Evolutionary conservation across 306 rosid species (phyloP).

Genomic region (Citrullus amarus): DNA sequence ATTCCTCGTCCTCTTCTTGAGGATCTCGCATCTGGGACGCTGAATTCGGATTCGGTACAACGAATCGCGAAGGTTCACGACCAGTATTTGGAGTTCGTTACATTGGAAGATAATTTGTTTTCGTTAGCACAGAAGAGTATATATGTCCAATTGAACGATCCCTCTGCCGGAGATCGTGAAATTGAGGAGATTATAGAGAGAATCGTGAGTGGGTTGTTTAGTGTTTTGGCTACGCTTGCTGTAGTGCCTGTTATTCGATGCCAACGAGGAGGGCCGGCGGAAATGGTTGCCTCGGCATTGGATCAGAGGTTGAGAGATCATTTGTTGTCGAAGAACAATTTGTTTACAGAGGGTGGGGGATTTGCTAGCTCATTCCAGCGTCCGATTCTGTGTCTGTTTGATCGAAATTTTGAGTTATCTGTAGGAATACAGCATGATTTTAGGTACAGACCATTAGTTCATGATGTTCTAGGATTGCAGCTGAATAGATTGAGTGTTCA

Average conservation of each 20-base stretch:
- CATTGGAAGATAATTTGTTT: constrained; percentile 74
- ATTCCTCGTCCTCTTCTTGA: constrained; percentile 88
- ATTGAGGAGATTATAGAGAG: constrained; percentile 82
- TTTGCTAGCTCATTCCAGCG: constrained; percentile 78
- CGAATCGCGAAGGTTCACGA: constrained; percentile 83
- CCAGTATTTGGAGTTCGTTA: constrained; percentile 85
- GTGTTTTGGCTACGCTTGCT: constrained; percentile 74
- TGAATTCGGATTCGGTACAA: constrained; percentile 53
- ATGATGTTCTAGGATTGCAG: constrained; percentile 80
- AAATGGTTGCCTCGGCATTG: constrained; percentile 87
- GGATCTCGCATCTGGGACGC: constrained; percentile 76
- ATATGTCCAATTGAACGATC: constrained; percentile 74
- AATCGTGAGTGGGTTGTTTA: constrained; percentile 63
- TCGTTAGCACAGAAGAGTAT: constrained; percentile 67
- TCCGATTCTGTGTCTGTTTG: constrained; percentile 78
- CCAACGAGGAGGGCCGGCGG: constrained; percentile 83
- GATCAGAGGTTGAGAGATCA: constrained; percentile 90
- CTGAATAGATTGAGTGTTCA: constrained; percentile 76
- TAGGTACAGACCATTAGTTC: constrained; percentile 79
- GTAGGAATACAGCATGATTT: constrained; percentile 96
- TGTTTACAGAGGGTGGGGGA: constrained; percentile 73
- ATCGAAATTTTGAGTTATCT: constrained; percentile 79
- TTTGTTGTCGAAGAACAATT: constrained; percentile 72
- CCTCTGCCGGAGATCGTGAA: constrained; percentile 85
- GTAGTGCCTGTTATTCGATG: constrained; percentile 83